Percentiles rank a stretch among this genome's conserved stretches.
These are phyloP conservation scores for Rhynchospora pubera DNA, from an alignment of 176 grass and related monocot genomes.

Conservation along the genomic window DNA sequence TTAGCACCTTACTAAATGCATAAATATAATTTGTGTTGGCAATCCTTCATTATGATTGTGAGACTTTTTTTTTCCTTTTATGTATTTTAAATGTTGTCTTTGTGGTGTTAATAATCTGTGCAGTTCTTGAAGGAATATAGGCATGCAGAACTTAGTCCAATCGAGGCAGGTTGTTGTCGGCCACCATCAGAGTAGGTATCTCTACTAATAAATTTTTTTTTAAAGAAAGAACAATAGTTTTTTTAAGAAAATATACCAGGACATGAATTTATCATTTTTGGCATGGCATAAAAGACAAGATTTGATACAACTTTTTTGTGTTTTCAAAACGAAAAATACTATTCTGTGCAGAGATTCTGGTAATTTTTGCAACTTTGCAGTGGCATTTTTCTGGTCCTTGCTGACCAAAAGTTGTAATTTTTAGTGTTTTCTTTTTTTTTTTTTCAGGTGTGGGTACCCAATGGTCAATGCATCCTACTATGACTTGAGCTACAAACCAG, in stretches of 20 bases:
- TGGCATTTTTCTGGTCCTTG: neutral
- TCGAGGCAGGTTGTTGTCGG: constrained; percentile 81
- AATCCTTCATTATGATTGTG: no score
- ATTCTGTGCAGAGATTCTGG: neutral
- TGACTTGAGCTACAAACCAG: constrained; percentile 78
- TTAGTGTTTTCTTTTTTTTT: neutral
- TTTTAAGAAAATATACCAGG: neutral
- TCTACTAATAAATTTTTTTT: neutral
- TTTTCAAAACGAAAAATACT: neutral
- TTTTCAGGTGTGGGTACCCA: constrained; percentile 74
- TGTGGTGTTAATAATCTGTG: constrained; percentile 12
- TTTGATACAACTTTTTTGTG: neutral
- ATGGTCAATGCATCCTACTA: constrained; percentile 74
- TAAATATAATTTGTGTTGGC: neutral
- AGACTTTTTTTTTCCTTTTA: neutral
- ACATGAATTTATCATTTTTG: neutral
- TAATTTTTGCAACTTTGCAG: neutral
- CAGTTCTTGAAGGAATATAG: constrained; percentile 79
- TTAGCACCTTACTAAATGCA: neutral
- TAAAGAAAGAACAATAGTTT: neutral
- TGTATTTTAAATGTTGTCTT: neutral
- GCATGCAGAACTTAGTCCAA: constrained; percentile 73
- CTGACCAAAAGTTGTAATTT: neutral
- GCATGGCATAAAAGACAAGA: neutral
- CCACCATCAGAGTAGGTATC: constrained; percentile 79